Percentiles rank a stretch among this genome's conserved stretches.
Evolutionary conservation across 1,139 yeast species (phyloP).

Genomic region (Yamadazyma diospyri): DNA sequence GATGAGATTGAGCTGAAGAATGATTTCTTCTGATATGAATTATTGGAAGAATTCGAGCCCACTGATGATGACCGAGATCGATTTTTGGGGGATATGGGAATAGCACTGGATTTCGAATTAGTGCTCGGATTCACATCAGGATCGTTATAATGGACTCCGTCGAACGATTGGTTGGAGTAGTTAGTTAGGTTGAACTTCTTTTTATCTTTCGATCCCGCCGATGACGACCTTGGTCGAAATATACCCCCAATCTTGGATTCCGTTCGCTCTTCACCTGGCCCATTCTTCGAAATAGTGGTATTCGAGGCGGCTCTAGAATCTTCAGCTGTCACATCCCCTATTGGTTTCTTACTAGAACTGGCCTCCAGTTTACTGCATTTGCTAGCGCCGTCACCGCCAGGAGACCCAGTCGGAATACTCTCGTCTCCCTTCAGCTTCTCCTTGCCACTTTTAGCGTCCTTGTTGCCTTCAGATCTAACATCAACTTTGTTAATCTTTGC

Average conservation of each 20-base stretch:
- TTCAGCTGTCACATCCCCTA: no score
- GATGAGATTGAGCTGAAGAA: slow-evolving; percentile 53
- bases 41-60: slow-evolving; percentile 13
- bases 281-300: not conserved
- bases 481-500: no score
- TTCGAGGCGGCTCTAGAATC: not conserved
- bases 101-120: slow-evolving; percentile 7
- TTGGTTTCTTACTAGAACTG: no score
- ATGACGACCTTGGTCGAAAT: slow-evolving; percentile 13
- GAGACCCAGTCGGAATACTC: no score
- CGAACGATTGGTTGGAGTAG: slow-evolving; percentile 15
- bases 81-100: slow-evolving; percentile 9
- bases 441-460: not conserved
- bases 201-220: slow-evolving; percentile 7
- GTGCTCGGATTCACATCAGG: slow-evolving; percentile 4
- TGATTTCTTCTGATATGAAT: slow-evolving; percentile 27
- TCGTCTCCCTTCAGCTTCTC: not conserved
- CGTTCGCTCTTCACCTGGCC: slow-evolving; percentile 3
- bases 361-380: not conserved
- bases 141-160: slow-evolving; percentile 8
- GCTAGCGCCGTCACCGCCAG: not conserved
- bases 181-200: slow-evolving; percentile 14
- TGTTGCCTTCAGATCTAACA: no score
- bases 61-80: slow-evolving; percentile 14
- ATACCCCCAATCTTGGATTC: slow-evolving; percentile 13